A percentile compares a stretch with the other conserved stretches of the same genome.
phyloP scores from a whole-genome alignment of 331 rosid genomes.

The Arachis monticola region DNA sequence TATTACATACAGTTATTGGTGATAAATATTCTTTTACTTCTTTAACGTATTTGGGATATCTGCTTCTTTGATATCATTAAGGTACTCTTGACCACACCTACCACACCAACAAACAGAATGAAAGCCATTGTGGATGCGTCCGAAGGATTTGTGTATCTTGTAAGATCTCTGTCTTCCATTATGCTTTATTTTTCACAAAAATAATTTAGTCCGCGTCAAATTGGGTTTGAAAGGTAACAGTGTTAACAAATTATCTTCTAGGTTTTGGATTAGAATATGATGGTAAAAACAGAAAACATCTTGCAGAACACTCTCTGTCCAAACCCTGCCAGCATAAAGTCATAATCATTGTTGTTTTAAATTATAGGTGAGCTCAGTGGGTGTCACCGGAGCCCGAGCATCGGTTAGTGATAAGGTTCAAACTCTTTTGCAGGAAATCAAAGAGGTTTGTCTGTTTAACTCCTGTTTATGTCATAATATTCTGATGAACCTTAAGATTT shows the following conservation, averaged over 20 bases:
- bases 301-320: slow-evolving; percentile 6
- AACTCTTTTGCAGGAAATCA: slow-evolving; percentile 69
- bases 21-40: background rate
- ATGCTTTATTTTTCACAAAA: background rate
- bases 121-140: slow-evolving; percentile 83
- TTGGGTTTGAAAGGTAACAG: background rate
- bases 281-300: slow-evolving; percentile 14
- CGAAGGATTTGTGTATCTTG: slow-evolving; percentile 88
- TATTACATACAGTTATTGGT: background rate
- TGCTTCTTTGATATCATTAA: slow-evolving; percentile 41
- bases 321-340: slow-evolving; percentile 13
- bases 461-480: slow-evolving; percentile 2
- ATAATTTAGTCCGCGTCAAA: background rate
- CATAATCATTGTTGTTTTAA: slow-evolving; percentile 33
- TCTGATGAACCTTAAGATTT: slow-evolving; percentile 8
- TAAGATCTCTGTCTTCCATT: slow-evolving; percentile 47
- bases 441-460: slow-evolving; percentile 63
- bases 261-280: slow-evolving; percentile 7
- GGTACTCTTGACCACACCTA: slow-evolving; percentile 95
- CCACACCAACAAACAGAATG: slow-evolving; percentile 85
- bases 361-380: slow-evolving; percentile 84
- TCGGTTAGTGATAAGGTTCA: slow-evolving; percentile 71
- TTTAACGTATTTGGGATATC: slow-evolving; percentile 38
- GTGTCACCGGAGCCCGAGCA: slow-evolving; percentile 92
- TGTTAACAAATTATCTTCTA: slow-evolving; percentile 7